Evolutionary conservation across 2,329 filamentous ascomycete genomes (phyloP), one percentile per base, ranked within the genome.

Genomic region (Bipolaris oryzae): DNA sequence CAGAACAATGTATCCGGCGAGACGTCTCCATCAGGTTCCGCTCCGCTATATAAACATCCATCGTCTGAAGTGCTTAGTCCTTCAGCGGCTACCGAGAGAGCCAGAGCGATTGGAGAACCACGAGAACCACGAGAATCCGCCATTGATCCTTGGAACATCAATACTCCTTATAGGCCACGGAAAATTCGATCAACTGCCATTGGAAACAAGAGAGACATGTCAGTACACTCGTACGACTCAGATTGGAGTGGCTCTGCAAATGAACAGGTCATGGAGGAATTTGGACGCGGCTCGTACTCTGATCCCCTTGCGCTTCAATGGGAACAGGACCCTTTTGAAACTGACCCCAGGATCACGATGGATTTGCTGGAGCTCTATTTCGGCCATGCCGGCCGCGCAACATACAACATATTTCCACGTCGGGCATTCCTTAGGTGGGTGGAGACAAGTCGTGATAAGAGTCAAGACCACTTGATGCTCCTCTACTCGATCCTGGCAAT

Each of bases 401-500:
- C 81, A 10, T 85, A 84, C 63, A 78, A 79, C 57, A 82, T 88
- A 60, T 85, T 87, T 55, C 85, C 85, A 2, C 77, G 79, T 34
- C 71, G 76, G 37, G 76, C 79, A 9, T 87, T 88, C 61, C 74
- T 80, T 23, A 66, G 76, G 20, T 88, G 86, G 86, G 73, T 85
- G 33, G 77, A 78, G 47, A 78, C 76, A 13, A 75, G 71, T 35
- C 70, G 67, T n/a, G 73, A 78, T 10, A 86, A 85, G 63, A 81
- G 78, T 13, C 72, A 76, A 18, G 79, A 83, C 38, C 85, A 88
- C 65, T 77, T 82, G 38, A 85, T 87, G 82, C 76, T 88, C 3
- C 74, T 88, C 9, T 87, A 88, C 67, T 80, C 82, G 1, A 80
- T 87, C 63, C 78, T 89, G 58, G 81, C 85, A 1, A 68, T 86